These are phyloP conservation scores for Friedmanniomyces simplex DNA, from an alignment of 495 filamentous ascomycete genomes.

Conservation along the genomic window DNA sequence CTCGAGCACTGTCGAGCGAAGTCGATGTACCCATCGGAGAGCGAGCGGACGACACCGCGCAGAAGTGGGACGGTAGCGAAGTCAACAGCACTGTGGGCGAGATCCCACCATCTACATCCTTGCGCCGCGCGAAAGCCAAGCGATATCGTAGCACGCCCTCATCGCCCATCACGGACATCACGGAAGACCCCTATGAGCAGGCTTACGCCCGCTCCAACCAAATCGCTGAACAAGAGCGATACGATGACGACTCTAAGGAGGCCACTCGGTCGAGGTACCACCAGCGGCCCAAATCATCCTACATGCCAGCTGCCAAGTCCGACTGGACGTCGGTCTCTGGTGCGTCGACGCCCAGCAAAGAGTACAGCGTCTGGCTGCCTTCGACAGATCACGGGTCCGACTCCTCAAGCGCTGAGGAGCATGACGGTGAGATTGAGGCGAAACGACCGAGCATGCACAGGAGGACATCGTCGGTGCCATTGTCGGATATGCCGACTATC, in stretches of 20 bases:
- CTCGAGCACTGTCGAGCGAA: conserved; percentile 42
- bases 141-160: conserved; percentile 8
- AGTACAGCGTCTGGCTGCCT: conserved; percentile 34
- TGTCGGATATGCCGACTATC: conserved; percentile 46
- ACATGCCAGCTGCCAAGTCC: conserved; percentile 1
- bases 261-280: not conserved
- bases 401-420: conserved; percentile 22
- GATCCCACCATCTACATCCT: not conserved
- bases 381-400: conserved; percentile 22
- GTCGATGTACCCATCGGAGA: conserved; percentile 71
- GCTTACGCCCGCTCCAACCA: conserved; percentile 1
- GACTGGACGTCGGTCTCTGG: conserved; percentile 4
- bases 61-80: conserved; percentile 25
- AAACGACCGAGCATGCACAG: conserved; percentile 29
- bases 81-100: conserved; percentile 13
- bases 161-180: conserved; percentile 5
- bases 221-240: conserved; percentile 1
- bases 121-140: conserved; percentile 10
- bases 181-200: conserved; percentile 13
- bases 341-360: conserved; percentile 14
- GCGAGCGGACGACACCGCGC: conserved; percentile 33
- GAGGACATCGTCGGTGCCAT: conserved; percentile 48
- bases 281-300: conserved; percentile 4
- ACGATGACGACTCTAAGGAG: not conserved
- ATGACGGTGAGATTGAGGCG: not conserved